Percentiles rank a stretch among this genome's conserved stretches.
Evolutionary conservation across 768 basidiomycete species (phyloP).

Genomic region (Auricularia cornea): DNA sequence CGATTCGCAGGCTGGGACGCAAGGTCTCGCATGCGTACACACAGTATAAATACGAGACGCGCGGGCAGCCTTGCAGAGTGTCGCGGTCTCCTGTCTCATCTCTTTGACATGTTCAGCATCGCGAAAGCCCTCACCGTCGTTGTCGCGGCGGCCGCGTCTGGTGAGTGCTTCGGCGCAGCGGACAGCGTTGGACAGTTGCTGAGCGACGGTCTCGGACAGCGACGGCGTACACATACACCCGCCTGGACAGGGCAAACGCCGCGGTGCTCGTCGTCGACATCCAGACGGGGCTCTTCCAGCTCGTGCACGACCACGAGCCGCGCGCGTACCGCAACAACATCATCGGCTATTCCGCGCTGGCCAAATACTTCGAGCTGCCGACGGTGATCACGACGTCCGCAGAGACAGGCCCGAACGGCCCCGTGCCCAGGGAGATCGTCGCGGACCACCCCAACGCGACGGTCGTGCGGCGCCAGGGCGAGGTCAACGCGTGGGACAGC

Average conservation of each 20-base stretch:
- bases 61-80: no score
- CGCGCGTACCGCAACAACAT: conserved; percentile 37
- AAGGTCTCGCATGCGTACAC: no score
- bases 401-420: conserved; percentile 39
- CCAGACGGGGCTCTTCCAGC: conserved; percentile 39
- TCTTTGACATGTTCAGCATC: no score
- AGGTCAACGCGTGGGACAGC: conserved; percentile 48
- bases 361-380: conserved; percentile 37
- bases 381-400: conserved; percentile 40
- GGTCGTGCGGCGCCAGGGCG: conserved; percentile 38
- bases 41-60: no score
- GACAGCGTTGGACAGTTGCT: no score
- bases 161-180: no score
- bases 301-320: conserved; percentile 34
- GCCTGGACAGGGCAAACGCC: conserved; percentile 38
- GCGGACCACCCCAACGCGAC: conserved; percentile 38
- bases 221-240: conserved; percentile 22
- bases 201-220: no score
- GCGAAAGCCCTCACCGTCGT: no score
- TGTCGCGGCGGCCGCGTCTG: no score
- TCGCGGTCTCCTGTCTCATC: no score
- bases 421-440: conserved; percentile 36
- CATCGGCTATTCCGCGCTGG: conserved; percentile 39
- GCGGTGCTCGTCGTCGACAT: conserved; percentile 41
- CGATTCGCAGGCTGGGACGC: no score